Percentiles rank a stretch among this genome's conserved stretches.
phyloP scores from a whole-genome alignment of 208 protist species.

The Balamuthia mandrillaris region DNA sequence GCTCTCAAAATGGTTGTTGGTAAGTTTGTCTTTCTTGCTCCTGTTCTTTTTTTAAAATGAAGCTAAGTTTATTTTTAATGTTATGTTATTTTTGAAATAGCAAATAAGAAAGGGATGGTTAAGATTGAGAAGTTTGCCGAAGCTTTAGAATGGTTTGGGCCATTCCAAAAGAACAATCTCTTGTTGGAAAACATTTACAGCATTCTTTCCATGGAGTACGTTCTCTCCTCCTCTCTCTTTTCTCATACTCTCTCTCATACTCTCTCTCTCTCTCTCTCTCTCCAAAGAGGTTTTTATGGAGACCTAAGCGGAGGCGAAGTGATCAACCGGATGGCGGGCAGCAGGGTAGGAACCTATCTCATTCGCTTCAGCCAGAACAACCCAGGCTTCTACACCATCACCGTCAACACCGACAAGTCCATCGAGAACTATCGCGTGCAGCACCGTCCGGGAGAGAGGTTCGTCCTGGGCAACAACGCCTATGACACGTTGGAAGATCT shows the following conservation, averaged over 20 bases:
- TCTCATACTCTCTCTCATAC: neutral
- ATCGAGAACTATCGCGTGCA: conserved; percentile 38
- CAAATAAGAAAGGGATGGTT: neutral
- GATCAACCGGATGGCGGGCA: neutral
- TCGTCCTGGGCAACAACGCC: too few species aligned
- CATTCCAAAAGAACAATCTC: neutral
- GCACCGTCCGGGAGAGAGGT: too few species aligned
- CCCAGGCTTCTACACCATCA: conserved; percentile 14
- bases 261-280: neutral
- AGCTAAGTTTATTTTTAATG: neutral
- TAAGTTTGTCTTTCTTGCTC: neutral
- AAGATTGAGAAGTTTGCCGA: conserved; percentile 36
- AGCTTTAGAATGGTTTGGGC: conserved; percentile 29
- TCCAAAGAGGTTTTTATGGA: conserved; percentile 1
- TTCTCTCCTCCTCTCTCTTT: neutral
- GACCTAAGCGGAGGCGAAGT: conserved; percentile 19
- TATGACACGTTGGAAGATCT: neutral
- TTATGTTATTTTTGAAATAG: neutral
- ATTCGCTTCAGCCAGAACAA: conserved; percentile 7
- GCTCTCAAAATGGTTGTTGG: conserved; percentile 23
- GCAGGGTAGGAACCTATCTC: conserved; percentile 22
- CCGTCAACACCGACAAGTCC: neutral
- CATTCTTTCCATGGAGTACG: conserved; percentile 17
- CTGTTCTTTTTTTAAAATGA: neutral
- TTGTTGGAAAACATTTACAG: conserved; percentile 28